phyloP scores from a whole-genome alignment of 306 rosid species.

The Rosa rugosa region DNA sequence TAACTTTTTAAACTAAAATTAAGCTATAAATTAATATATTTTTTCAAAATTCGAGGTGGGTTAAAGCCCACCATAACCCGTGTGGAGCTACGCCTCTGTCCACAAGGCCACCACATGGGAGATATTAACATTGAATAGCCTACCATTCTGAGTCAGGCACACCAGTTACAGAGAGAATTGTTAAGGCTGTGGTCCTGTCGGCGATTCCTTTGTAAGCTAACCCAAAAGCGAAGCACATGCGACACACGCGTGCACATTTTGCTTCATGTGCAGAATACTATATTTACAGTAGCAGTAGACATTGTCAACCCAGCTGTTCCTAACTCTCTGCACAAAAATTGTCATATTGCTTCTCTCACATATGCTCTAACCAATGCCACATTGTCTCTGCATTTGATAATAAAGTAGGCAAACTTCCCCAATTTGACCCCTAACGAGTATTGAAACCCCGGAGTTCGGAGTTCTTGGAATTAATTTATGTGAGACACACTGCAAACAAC shows the following conservation, averaged over 20 bases:
- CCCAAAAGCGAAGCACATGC: not conserved
- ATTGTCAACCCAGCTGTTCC: conserved; percentile 1
- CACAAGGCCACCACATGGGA: not conserved
- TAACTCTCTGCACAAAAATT: not conserved
- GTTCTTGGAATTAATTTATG: not conserved
- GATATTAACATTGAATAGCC: not conserved
- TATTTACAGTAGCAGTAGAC: not conserved
- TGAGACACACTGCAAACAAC: not conserved
- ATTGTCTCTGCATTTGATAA: not conserved
- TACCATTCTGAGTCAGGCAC: not conserved
- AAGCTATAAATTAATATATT: no score
- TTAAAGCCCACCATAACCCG: no score
- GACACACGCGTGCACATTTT: not conserved
- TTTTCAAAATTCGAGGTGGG: no score
- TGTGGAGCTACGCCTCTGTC: no score
- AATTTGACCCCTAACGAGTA: not conserved
- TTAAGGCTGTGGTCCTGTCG: not conserved
- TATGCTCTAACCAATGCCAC: not conserved
- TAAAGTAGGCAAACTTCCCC: not conserved
- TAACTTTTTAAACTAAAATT: no score
- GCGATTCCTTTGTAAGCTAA: not conserved
- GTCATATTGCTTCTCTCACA: not conserved
- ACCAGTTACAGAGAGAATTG: not conserved
- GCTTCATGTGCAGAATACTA: not conserved
- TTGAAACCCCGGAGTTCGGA: not conserved